Conservation (phyloP, 2,329 filamentous ascomycete species). For the Thyridium curvatum region DNA sequence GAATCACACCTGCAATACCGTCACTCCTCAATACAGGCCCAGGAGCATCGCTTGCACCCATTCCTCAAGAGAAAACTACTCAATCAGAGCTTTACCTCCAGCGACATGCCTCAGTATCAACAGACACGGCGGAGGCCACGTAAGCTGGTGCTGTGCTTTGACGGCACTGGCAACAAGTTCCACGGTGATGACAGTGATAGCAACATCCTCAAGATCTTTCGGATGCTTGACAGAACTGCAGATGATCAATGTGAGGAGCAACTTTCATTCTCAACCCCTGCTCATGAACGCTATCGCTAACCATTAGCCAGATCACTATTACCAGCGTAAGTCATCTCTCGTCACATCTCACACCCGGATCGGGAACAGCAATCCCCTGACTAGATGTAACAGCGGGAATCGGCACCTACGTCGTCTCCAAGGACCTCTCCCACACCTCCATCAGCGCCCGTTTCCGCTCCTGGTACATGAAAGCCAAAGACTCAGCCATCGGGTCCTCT, state of each 20-base stretch:
- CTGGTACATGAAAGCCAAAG: conserved; percentile 68
- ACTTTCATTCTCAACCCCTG: too few relatives aligned
- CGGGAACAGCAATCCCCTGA: conserved; percentile 7
- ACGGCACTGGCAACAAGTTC: conserved; percentile 60
- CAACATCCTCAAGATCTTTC: conserved; percentile 65
- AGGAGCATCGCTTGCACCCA: too few relatives aligned
- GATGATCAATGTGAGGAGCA: conserved; percentile 47
- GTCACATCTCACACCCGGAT: not conserved
- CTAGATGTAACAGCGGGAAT: conserved; percentile 47
- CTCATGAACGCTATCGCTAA: conserved; percentile 3
- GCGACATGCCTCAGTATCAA: too few relatives aligned
- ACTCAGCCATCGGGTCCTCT: conserved; percentile 72
- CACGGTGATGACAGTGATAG: conserved; percentile 56
- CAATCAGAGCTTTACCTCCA: too few relatives aligned
- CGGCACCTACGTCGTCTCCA: conserved; percentile 64
- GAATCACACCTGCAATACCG: too few relatives aligned
- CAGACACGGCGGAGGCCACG: conserved; percentile 11
- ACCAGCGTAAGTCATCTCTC: conserved; percentile 42
- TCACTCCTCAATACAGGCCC: too few relatives aligned
- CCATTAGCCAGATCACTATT: conserved; percentile 42
- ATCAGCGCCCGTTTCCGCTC: conserved; percentile 51
- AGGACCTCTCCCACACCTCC: conserved; percentile 51
- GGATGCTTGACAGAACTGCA: conserved; percentile 60
- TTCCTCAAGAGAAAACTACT: conserved; percentile 10
- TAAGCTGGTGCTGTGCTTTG: conserved; percentile 56